These are phyloP conservation scores for Zostera marina DNA, from an alignment of 116 monocot genomes.

Conservation along the genomic window DNA sequence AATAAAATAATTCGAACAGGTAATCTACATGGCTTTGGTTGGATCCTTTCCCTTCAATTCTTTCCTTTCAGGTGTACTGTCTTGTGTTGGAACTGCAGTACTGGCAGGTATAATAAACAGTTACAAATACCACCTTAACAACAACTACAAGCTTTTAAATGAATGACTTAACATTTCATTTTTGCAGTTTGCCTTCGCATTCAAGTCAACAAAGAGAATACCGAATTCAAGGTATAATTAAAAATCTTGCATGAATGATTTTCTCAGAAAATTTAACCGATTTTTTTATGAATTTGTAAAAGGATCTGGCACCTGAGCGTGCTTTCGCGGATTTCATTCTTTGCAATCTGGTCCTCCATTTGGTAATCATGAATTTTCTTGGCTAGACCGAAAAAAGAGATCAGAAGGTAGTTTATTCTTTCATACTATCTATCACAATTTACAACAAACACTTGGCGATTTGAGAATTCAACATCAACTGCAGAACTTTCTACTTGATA, in stretches of 20 bases:
- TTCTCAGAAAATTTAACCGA: too few relatives aligned
- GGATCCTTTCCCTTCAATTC: constrained; percentile 99
- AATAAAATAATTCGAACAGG: constrained; percentile 29
- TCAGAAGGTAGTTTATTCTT: too few relatives aligned
- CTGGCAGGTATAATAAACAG: constrained; percentile 42
- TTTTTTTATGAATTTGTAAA: too few relatives aligned
- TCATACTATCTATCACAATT: too few relatives aligned
- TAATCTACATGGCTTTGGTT: constrained; percentile 91
- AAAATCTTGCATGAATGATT: too few relatives aligned
- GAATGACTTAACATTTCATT: neutral
- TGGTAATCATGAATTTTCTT: constrained; percentile 99
- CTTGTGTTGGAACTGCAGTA: constrained; percentile 86
- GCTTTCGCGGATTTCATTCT: constrained; percentile 97
- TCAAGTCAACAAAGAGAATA: constrained; percentile 99
- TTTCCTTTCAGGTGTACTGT: constrained; percentile 91
- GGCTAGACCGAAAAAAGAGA: constrained; percentile 23
- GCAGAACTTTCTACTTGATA: too few relatives aligned
- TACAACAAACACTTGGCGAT: too few relatives aligned
- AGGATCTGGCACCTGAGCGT: constrained; percentile 88
- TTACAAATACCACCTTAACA: too few relatives aligned
- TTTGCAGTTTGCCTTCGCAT: constrained; percentile 97
- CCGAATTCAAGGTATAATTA: constrained; percentile 83
- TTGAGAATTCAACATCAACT: too few relatives aligned
- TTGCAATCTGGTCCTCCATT: constrained; percentile 90
- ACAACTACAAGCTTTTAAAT: too few relatives aligned